Evolutionary conservation across 805 yeast species (phyloP).

Genomic region (Yamadazyma endophytica): DNA sequence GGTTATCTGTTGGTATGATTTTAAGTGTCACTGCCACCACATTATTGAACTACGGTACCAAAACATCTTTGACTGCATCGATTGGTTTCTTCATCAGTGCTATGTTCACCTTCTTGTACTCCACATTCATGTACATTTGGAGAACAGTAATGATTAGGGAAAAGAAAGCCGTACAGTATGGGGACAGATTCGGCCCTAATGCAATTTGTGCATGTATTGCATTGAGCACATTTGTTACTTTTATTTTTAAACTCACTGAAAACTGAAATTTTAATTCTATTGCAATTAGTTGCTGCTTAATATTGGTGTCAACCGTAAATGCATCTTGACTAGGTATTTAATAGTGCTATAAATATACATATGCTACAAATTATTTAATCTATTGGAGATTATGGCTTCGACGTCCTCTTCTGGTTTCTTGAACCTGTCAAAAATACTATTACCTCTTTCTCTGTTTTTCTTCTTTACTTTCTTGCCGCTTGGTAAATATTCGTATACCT

Average conservation of each 20-base stretch:
- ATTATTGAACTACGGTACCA: slow-evolving; percentile 78
- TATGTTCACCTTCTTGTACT: slow-evolving; percentile 64
- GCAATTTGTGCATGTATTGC: slow-evolving; percentile 73
- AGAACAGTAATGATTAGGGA: slow-evolving; percentile 80
- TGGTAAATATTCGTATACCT: slow-evolving; percentile 58
- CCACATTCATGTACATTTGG: slow-evolving; percentile 71
- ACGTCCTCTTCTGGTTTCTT: slow-evolving; percentile 38
- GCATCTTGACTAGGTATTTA: slow-evolving; percentile 2
- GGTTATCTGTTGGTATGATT: slow-evolving; percentile 89
- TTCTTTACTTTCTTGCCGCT: slow-evolving; percentile 62
- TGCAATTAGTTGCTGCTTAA: not conserved
- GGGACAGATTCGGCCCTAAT: slow-evolving; percentile 84
- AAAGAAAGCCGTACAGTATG: slow-evolving; percentile 79
- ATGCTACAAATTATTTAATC: slow-evolving; percentile 20
- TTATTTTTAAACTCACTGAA: slow-evolving; percentile 48
- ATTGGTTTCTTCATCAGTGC: slow-evolving; percentile 85
- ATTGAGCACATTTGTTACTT: slow-evolving; percentile 60
- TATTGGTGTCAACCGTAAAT: too few relatives aligned
- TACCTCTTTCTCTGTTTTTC: slow-evolving; percentile 15
- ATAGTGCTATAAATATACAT: slow-evolving; percentile 1
- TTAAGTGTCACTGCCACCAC: slow-evolving; percentile 88
- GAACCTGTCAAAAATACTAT: slow-evolving; percentile 6
- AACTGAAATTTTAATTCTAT: slow-evolving; percentile 3
- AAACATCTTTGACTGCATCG: slow-evolving; percentile 70
- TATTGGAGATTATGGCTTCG: slow-evolving; percentile 51